Evolutionary conservation across 1,284 basidiomycete genomes (phyloP).

Genomic region (Ganoderma resinaceum): DNA sequence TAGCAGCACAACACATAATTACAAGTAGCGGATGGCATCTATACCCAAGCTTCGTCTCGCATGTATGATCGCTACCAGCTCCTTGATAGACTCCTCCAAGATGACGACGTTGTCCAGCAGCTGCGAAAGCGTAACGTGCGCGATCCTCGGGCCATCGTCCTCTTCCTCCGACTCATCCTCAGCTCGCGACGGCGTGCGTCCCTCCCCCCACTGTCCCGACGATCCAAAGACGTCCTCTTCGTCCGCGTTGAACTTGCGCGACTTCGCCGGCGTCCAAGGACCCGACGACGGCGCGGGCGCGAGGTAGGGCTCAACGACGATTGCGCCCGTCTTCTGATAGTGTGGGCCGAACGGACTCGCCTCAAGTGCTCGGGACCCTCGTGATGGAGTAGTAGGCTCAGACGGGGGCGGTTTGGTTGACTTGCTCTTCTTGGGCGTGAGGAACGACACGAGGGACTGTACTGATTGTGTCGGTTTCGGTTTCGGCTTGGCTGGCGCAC

Average conservation of each 20-base stretch:
- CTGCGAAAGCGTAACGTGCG: slow-evolving; percentile 77
- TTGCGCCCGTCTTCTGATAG: slow-evolving; percentile 80
- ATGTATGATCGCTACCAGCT: slow-evolving; percentile 88
- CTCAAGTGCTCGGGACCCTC: slow-evolving; percentile 53
- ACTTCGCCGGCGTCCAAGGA: slow-evolving; percentile 66
- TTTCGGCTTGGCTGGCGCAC: slow-evolving; percentile 46
- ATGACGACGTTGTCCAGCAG: slow-evolving; percentile 95
- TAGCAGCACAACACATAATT: slow-evolving; percentile 31
- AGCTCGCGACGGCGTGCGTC: slow-evolving; percentile 36
- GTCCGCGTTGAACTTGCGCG: slow-evolving; percentile 56
- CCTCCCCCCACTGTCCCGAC: slow-evolving; percentile 60
- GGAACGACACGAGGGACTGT: slow-evolving; percentile 75
- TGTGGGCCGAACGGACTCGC: slow-evolving; percentile 87
- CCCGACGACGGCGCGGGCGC: slow-evolving; percentile 65
- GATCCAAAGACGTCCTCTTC: slow-evolving; percentile 75
- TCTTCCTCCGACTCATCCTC: slow-evolving; percentile 45
- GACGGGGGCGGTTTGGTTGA: slow-evolving; percentile 37
- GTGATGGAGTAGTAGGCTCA: slow-evolving; percentile 54
- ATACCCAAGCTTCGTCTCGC: slow-evolving; percentile 88
- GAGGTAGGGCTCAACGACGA: slow-evolving; percentile 76
- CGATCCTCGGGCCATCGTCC: slow-evolving; percentile 41
- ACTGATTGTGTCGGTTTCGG: slow-evolving; percentile 57
- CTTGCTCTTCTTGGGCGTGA: slow-evolving; percentile 78
- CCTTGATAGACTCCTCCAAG: slow-evolving; percentile 95
- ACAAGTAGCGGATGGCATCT: slow-evolving; percentile 81